Evolutionary conservation across 2,329 filamentous ascomycete species (phyloP).

Genomic region (Neurospora crassa): DNA sequence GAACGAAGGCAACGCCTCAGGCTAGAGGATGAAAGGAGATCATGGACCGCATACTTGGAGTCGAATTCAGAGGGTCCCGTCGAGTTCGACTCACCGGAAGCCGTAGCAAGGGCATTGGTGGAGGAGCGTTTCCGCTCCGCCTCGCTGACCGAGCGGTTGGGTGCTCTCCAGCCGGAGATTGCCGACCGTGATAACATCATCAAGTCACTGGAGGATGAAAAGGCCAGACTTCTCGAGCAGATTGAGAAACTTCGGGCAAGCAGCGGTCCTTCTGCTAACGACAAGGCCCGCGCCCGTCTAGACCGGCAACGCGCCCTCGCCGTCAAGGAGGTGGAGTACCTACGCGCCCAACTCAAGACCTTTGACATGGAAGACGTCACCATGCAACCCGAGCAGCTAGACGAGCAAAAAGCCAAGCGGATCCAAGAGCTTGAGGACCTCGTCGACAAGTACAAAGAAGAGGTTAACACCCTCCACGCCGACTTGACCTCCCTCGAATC

Average conservation of each 20-base stretch:
- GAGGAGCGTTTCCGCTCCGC: constrained; percentile 73
- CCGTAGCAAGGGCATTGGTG: constrained; percentile 73
- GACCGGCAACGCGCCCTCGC: constrained; percentile 81
- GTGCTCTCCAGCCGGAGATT: constrained; percentile 68
- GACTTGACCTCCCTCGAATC: constrained; percentile 62
- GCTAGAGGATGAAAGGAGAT: constrained; percentile 76
- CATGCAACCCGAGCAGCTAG: constrained; percentile 69
- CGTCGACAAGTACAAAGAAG: constrained; percentile 75
- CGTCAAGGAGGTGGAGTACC: constrained; percentile 86
- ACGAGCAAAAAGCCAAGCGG: constrained; percentile 63
- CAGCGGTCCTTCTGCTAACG: constrained; percentile 37
- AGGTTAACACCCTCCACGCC: constrained; percentile 63
- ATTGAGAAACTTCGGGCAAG: constrained; percentile 57
- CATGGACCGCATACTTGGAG: constrained; percentile 80
- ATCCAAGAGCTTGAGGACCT: constrained; percentile 78
- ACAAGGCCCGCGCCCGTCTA: constrained; percentile 63
- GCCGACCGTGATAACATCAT: constrained; percentile 68
- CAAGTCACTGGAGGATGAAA: constrained; percentile 61
- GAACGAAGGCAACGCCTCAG: constrained; percentile 73
- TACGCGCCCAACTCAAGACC: constrained; percentile 83
- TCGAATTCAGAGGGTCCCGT: constrained; percentile 47
- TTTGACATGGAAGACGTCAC: constrained; percentile 83
- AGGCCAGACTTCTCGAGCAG: constrained; percentile 52
- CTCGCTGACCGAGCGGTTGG: constrained; percentile 70
- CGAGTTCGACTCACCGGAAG: constrained; percentile 82